phyloP scores from a whole-genome alignment of 371 early-diverging fungal genomes.

The Basidiobolus meristosporus region DNA sequence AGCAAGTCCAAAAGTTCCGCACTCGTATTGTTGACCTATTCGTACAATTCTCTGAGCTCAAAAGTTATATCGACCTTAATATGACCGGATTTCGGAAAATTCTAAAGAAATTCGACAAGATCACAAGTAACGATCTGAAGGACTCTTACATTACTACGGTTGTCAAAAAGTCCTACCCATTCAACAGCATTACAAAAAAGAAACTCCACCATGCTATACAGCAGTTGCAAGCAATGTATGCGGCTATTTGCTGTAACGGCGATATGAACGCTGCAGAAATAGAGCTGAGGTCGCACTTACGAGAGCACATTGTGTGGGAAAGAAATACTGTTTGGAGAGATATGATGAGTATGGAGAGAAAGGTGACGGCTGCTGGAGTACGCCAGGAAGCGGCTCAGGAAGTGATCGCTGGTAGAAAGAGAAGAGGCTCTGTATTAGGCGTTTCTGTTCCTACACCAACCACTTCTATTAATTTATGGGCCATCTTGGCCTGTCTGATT shows the following conservation, averaged over 20 bases:
- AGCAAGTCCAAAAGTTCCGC: too few relatives aligned
- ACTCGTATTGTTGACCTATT: conserved; percentile 63
- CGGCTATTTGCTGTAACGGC: conserved; percentile 34
- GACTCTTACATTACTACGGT: conserved; percentile 22
- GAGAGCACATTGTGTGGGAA: conserved; percentile 88
- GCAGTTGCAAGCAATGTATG: conserved; percentile 28
- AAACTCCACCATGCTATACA: conserved; percentile 36
- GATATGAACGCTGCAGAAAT: conserved; percentile 52
- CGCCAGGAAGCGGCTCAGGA: conserved; percentile 6
- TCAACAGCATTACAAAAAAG: conserved; percentile 26
- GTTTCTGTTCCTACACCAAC: neutral
- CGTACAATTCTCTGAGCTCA: conserved; percentile 63
- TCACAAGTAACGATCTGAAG: conserved; percentile 21
- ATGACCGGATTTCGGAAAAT: conserved; percentile 89
- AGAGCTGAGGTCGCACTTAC: conserved; percentile 56
- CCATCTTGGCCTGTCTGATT: conserved; percentile 18
- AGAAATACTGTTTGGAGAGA: conserved; percentile 95
- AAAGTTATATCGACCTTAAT: conserved; percentile 83
- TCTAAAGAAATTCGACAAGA: conserved; percentile 92
- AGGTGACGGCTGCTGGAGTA: conserved; percentile 39
- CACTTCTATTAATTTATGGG: conserved; percentile 2
- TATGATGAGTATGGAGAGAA: conserved; percentile 81
- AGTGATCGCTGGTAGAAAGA: neutral
- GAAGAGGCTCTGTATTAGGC: neutral
- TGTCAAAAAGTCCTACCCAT: conserved; percentile 40